These are phyloP conservation scores for Metschnikowia reukaufii DNA, from an alignment of 805 yeast species.

Conservation along the genomic window DNA sequence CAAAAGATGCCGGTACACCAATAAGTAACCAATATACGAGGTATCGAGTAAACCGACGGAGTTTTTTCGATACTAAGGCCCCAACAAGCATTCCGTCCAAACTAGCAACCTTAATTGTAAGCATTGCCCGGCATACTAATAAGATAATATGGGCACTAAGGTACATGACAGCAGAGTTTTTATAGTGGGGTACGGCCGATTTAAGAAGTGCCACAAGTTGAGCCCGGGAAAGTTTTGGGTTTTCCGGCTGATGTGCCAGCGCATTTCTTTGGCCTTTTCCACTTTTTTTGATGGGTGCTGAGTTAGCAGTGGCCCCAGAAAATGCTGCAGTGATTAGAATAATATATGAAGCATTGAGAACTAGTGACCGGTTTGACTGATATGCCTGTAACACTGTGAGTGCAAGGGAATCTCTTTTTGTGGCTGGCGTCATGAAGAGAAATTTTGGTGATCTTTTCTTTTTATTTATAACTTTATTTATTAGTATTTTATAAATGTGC, in stretches of 20 bases:
- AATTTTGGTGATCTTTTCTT: background rate
- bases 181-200: constrained; percentile 35
- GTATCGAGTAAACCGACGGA: constrained; percentile 60
- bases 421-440: constrained; percentile 7
- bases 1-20: constrained; percentile 83
- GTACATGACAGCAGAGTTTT: constrained; percentile 31
- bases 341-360: constrained; percentile 43
- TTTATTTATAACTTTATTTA: background rate
- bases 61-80: constrained; percentile 68
- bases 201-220: constrained; percentile 31
- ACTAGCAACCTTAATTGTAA: constrained; percentile 80
- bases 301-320: constrained; percentile 39
- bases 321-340: constrained; percentile 44
- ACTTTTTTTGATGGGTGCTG: constrained; percentile 13
- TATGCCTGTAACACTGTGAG: constrained; percentile 33
- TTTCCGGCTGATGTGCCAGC: constrained; percentile 16
- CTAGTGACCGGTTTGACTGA: constrained; percentile 39
- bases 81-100: constrained; percentile 86
- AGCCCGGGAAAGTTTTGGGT: constrained; percentile 30
- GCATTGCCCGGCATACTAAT: constrained; percentile 63
- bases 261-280: constrained; percentile 10
- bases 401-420: constrained; percentile 22
- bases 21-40: constrained; percentile 76
- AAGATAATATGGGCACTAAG: constrained; percentile 57
- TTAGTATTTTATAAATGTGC: background rate